phyloP scores from a whole-genome alignment of 1,284 basidiomycete genomes.

The Leccinum fallax region DNA sequence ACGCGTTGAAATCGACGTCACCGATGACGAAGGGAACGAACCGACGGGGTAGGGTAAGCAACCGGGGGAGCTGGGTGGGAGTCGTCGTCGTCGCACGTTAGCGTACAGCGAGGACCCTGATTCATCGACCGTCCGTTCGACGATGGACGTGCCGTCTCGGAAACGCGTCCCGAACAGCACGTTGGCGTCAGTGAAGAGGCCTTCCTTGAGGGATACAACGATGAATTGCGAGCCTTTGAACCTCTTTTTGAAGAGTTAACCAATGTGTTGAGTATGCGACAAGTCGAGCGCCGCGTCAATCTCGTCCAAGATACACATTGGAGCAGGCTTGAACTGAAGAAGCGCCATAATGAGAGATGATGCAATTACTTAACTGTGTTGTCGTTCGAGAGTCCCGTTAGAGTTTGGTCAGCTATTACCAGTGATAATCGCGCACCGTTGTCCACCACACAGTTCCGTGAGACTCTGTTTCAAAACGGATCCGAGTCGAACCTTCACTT shows the following conservation, averaged over 20 bases:
- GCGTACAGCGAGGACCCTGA: conserved; percentile 48
- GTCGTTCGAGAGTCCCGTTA: neutral
- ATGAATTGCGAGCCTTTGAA: conserved; percentile 99
- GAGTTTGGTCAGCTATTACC: neutral
- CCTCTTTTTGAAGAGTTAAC: conserved; percentile 91
- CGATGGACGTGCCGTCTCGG: conserved; percentile 90
- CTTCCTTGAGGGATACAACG: conserved; percentile 97
- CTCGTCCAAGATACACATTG: conserved; percentile 99
- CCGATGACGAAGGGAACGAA: no score
- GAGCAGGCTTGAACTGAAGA: conserved; percentile 97
- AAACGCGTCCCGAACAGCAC: conserved; percentile 94
- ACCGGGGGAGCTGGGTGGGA: no score
- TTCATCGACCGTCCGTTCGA: conserved; percentile 74
- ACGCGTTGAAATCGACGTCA: no score
- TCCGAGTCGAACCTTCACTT: conserved; percentile 96
- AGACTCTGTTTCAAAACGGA: conserved; percentile 97
- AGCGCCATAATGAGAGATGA: conserved; percentile 97
- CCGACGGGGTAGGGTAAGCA: no score
- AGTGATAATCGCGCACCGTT: conserved; percentile 65
- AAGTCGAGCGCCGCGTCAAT: conserved; percentile 97
- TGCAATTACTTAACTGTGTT: conserved; percentile 87
- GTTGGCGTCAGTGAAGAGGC: conserved; percentile 96
- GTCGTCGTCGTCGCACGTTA: conserved; percentile 4
- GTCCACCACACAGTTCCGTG: conserved; percentile 96
- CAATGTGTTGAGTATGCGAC: conserved; percentile 96